Evolutionary conservation across 2,329 filamentous ascomycete species (phyloP), one percentile per base, ranked within the genome.

Genomic region (Penicillium sp.): DNA sequence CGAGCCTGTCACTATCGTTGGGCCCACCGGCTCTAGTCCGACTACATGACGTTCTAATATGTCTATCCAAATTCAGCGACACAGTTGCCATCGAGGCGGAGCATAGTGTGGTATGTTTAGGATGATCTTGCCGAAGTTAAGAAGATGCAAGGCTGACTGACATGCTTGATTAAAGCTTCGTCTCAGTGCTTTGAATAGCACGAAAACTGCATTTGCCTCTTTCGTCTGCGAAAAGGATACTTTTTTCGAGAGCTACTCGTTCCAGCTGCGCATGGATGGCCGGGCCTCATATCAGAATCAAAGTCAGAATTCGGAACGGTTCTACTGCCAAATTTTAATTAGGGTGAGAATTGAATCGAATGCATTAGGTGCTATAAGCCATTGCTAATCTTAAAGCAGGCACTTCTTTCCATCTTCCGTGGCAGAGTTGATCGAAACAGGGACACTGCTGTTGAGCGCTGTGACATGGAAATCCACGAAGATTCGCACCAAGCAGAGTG

Each of bases 61-160:
- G 84, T 62, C 75, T 87, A 1, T 75, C 80, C 47, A 86, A 84
- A 67, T 87, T 87, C 69, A 83, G 80, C 66, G 84, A 87, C 57
- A 78, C 76, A 2, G 82, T 87, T 12, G 81, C 81, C 18, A 76
- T 87, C 48, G 84, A 87, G 68, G 84, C 84, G 29, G 78, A 80
- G 62, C 74, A 75, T 55, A 80, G 84, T 54, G 76, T 78, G 68
- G 84, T 84, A 74, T 66, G 68, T 30, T 17, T 30, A 15, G 3
- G 6, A 32, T 4, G 12, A 20, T 21, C 20, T 36, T 9, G 18
- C 26, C 13, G 30, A 21, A 39, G 32, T 20, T 15, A 18, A 13
- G 37, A 7, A 29, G 20, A 30, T 9, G n/a, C 24, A 27, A 27
- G 15, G 2, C 3, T 32, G 7, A 26, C 56, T 62, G 37, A 65